These are phyloP conservation scores for Phytophthora agathidicida DNA, from an alignment of 352 stramenopile species.

Conservation along the genomic window DNA sequence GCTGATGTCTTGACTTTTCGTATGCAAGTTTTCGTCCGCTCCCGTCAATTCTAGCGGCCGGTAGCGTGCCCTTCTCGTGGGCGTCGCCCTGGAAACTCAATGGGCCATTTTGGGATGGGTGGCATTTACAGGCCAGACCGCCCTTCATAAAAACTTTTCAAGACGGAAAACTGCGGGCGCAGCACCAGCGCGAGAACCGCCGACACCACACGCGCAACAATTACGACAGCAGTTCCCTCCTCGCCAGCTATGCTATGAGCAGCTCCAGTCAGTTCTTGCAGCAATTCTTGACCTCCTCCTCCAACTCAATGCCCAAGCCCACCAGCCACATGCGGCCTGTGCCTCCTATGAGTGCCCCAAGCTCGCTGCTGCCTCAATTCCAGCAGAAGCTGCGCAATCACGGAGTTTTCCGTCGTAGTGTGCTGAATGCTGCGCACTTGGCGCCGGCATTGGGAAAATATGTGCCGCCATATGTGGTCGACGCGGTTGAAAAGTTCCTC, in stretches of 20 bases:
- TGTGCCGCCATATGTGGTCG: constrained; percentile 42
- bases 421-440: constrained; percentile 48
- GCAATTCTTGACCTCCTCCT: constrained; percentile 52
- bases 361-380: constrained; percentile 34
- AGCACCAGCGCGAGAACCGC: not conserved
- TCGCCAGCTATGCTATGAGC: constrained; percentile 35
- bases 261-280: constrained; percentile 61
- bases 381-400: constrained; percentile 31
- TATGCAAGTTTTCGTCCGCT: not conserved
- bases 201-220: constrained; percentile 48
- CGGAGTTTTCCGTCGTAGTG: constrained; percentile 44
- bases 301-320: constrained; percentile 29
- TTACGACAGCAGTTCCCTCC: constrained; percentile 52
- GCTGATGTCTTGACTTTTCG: not conserved
- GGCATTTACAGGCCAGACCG: constrained; percentile 25
- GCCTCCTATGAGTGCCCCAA: constrained; percentile 39
- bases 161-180: not conserved
- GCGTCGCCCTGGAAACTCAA: constrained; percentile 28
- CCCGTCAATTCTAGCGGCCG: not conserved
- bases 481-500: constrained; percentile 51
- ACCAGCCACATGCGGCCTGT: constrained; percentile 40
- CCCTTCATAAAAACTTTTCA: constrained; percentile 26
- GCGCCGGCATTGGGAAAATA: constrained; percentile 50
- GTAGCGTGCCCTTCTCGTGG: not conserved
- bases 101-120: constrained; percentile 26